A percentile compares a stretch with the other conserved stretches of the same genome.
Evolutionary conservation across 495 filamentous ascomycete genomes (phyloP).

Genomic region (Oidiodendron maius): DNA sequence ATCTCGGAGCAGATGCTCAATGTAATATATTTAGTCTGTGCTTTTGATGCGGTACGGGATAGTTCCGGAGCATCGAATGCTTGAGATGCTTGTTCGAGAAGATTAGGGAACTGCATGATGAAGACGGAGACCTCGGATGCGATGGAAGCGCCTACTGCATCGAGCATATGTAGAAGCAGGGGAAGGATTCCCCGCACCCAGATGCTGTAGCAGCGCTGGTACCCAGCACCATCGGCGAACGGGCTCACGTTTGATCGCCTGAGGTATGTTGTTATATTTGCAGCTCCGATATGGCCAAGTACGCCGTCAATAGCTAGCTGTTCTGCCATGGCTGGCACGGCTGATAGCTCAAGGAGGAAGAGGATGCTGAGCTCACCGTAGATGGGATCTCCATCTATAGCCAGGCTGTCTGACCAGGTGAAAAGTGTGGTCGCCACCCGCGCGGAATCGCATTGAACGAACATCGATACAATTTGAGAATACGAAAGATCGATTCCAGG

Average conservation of each 20-base stretch:
- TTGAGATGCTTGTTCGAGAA: slow-evolving; percentile 57
- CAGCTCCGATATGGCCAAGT: slow-evolving; percentile 69
- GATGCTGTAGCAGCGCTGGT: slow-evolving; percentile 65
- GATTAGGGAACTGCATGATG: slow-evolving; percentile 74
- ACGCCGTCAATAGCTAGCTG: slow-evolving; percentile 81
- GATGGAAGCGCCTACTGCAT: slow-evolving; percentile 68
- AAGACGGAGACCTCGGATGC: slow-evolving; percentile 81
- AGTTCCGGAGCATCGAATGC: slow-evolving; percentile 50
- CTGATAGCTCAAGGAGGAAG: slow-evolving; percentile 83
- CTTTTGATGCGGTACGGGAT: slow-evolving; percentile 35
- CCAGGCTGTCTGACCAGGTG: slow-evolving; percentile 84
- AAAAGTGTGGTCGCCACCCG: slow-evolving; percentile 82
- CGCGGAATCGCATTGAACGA: slow-evolving; percentile 61
- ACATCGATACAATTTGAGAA: slow-evolving; percentile 58
- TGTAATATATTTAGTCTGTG: slow-evolving; percentile 48
- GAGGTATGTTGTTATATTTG: slow-evolving; percentile 66
- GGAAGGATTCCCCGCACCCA: slow-evolving; percentile 87
- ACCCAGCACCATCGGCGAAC: slow-evolving; percentile 46
- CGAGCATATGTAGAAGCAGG: slow-evolving; percentile 82
- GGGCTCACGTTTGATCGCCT: slow-evolving; percentile 65
- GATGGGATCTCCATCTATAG: slow-evolving; percentile 72
- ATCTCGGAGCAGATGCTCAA: slow-evolving; percentile 68
- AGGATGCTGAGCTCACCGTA: slow-evolving; percentile 85
- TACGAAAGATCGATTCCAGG: slow-evolving; percentile 55
- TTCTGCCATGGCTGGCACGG: slow-evolving; percentile 76